A percentile compares a stretch with the other conserved stretches of the same genome.
Evolutionary conservation across 2,329 filamentous ascomycete genomes (phyloP).

Genomic region (Aspergillus alliaceus): DNA sequence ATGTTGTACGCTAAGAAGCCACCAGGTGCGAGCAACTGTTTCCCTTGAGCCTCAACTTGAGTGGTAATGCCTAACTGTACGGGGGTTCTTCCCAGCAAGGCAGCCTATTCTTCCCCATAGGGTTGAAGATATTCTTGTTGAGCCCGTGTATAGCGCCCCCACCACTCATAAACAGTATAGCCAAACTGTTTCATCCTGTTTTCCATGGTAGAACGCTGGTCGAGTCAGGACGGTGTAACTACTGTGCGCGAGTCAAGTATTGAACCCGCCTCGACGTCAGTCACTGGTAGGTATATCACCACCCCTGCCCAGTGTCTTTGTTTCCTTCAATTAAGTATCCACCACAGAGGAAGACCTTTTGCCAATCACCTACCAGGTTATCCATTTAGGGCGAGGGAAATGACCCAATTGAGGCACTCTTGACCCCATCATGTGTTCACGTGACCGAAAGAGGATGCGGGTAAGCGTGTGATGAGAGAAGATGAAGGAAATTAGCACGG

Average conservation of each 20-base stretch:
- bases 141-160: background rate
- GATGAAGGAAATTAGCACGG: background rate
- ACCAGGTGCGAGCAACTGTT: conserved; percentile 1
- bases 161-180: background rate
- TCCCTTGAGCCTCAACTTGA: conserved; percentile 3
- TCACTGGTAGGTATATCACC: conserved; percentile 1
- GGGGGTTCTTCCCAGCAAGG: too few relatives aligned
- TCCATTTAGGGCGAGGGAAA: background rate
- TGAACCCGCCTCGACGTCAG: background rate
- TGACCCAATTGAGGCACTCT: conserved; percentile 1
- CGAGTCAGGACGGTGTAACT: background rate
- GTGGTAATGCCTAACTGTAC: background rate
- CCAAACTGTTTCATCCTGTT: background rate
- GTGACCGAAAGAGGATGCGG: conserved; percentile 22
- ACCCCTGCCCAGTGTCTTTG: conserved; percentile 6
- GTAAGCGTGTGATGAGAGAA: conserved; percentile 13
- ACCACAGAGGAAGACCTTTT: background rate
- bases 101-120: too few relatives aligned
- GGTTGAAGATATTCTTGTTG: too few relatives aligned
- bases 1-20: background rate
- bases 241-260: conserved; percentile 8
- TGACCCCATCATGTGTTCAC: conserved; percentile 6
- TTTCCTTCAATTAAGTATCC: conserved; percentile 2
- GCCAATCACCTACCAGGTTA: background rate
- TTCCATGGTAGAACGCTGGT: background rate